Evolutionary conservation across 495 filamentous ascomycete genomes (phyloP).

Genomic region (Trichocladium antarcticum): DNA sequence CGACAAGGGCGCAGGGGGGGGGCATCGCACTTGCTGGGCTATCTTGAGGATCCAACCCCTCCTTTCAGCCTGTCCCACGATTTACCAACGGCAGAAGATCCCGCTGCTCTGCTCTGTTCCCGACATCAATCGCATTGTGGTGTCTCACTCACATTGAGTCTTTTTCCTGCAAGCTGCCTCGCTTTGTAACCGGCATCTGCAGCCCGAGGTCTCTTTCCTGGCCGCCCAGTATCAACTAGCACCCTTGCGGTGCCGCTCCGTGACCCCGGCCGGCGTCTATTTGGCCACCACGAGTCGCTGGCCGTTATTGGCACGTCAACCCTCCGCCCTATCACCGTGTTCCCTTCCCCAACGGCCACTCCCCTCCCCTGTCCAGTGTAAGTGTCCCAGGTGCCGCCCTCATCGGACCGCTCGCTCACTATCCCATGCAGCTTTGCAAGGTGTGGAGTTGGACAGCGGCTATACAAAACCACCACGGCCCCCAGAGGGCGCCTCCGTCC

Average conservation of each 20-base stretch:
- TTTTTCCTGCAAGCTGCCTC: conserved; percentile 4
- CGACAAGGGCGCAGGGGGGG: neutral
- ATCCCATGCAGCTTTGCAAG: conserved; percentile 32
- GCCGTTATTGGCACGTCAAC: conserved; percentile 23
- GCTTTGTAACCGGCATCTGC: conserved; percentile 13
- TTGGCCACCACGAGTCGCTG: conserved; percentile 25
- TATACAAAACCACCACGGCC: conserved; percentile 42
- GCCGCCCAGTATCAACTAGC: conserved; percentile 21
- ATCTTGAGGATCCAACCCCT: conserved; percentile 16
- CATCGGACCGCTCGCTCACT: conserved; percentile 23
- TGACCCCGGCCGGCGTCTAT: conserved; percentile 29
- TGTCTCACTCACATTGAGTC: neutral
- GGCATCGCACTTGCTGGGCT: too few species aligned
- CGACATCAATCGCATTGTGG: neutral
- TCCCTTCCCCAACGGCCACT: conserved; percentile 5
- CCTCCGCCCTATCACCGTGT: conserved; percentile 26
- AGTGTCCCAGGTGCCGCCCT: conserved; percentile 16
- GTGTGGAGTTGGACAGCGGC: conserved; percentile 29
- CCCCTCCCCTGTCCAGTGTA: conserved; percentile 22
- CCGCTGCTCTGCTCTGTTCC: conserved; percentile 1
- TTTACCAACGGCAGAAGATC: conserved; percentile 8
- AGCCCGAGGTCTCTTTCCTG: conserved; percentile 18
- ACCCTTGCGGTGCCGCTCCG: conserved; percentile 20
- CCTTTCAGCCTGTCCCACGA: conserved; percentile 1
- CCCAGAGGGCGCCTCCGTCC: conserved; percentile 29